Evolutionary conservation across 768 basidiomycete species (phyloP), one percentile per base, ranked within the genome.

Genomic region (Neoboletus brunneissimus): DNA sequence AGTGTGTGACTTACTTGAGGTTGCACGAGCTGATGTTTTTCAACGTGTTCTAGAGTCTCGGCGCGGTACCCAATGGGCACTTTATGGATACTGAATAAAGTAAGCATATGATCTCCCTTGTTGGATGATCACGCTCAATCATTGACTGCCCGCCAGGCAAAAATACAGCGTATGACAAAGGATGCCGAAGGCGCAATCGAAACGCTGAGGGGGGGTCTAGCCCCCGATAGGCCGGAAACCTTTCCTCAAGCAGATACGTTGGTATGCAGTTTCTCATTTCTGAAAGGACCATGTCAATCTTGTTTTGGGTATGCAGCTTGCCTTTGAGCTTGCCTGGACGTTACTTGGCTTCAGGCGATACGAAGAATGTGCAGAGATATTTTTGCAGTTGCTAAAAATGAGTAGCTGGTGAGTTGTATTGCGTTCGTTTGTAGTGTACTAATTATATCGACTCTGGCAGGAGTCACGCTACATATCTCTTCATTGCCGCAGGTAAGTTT

Each of bases 241-340:
- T 91, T 91, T 66, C 77, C 74, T 18, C 88, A 91, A 67, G 89
- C 87, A 1, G 88, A 91, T 67, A 83, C 85, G 20, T 67, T 91
- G 64, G 88, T 88, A 66, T 49, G 55, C 15, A 46, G 29, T 29
- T 41, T 48, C 37, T 3, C 12, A 11, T 15, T 42, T 38, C 15
- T 18, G 29, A 25, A 44, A 16, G 27, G 20, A 25, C 8, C 13
- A 15, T 12, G 13, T 38, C n/a, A 23, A 41, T 45, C 1, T 15
- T 50, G 20, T 0, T 32, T 48, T 18, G n/a, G 16, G 42, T 18
- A 27, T n/a, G 15, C 55, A 89, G 86, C 76, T 91, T 8, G 76
- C 82, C 15, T 91, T 89, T 59, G 90, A 92, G 68, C 77, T 92
- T 4, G 88, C 87, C 0, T 91, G 90, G 89, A 85, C 84, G 16